Evolutionary conservation across 306 rosid genomes (phyloP), one percentile per base, ranked within the genome.

Genomic region (Ormosia emarginata): DNA sequence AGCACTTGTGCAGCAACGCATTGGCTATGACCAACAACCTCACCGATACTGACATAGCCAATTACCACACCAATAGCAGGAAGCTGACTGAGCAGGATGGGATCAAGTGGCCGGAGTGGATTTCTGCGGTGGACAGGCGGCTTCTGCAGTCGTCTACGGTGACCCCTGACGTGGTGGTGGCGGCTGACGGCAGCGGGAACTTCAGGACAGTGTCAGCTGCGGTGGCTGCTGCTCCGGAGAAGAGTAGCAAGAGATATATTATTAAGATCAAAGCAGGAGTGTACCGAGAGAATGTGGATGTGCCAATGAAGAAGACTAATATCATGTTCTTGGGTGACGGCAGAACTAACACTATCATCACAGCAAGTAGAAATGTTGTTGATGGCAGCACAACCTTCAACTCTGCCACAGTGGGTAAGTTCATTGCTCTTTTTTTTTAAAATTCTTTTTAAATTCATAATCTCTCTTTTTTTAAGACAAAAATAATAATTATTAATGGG

Each of bases 311-410:
- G 39, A 93, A 93, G 87, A 91, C 74, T 36, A 90, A 91, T 44
- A 81, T 93, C 0, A 91, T 91, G 94, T 93, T 93, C 58, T 5
- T 88, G 64, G 98, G 98, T 1, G 97, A 91, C 7, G 98, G 93
- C 6, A 87, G 92, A 29, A 14, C 18, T 0, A 86, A n/a, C 43
- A 93, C 98, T 2, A 85, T 93, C 57, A 93, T 93, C 44, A 93
- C 94, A 0, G 98, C 71, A 0, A 90, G 87, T 34, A 82, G 83
- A 77, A 93, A 91, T 34, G 92, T 90, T 3, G 89, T 87, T 6
- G 98, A 93, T 40, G 98, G 97, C 1, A 89, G 92, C 86, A 93
- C 98, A 2, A 93, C 97, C 61, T 93, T 90, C 86, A 67, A 89
- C 9, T 91, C 98, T 3, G 94, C 94, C 73, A 91, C 97, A 1